Evolutionary conservation across 345 rosid species (phyloP).

Genomic region (Brassica napus): DNA sequence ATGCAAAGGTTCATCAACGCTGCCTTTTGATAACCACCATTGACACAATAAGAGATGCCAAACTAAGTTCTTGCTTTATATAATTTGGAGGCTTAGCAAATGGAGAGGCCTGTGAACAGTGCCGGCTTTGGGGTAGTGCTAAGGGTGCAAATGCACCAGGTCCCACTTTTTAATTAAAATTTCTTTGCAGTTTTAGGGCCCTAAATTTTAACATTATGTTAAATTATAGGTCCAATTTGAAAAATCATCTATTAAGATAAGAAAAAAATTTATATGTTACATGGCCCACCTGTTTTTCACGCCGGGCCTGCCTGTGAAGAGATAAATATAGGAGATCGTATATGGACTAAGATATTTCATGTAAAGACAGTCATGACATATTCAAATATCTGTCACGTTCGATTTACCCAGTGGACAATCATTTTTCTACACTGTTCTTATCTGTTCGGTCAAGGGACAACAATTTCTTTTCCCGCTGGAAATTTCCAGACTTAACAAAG

Average conservation of each 20-base stretch:
- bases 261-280: too few relatives aligned
- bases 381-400: slow-evolving; percentile 7
- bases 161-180: too few relatives aligned
- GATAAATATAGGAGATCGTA: background rate
- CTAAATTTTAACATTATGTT: too few relatives aligned
- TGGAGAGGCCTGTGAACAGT: too few relatives aligned
- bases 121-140: too few relatives aligned
- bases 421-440: slow-evolving; percentile 18
- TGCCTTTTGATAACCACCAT: background rate
- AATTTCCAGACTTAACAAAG: background rate
- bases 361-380: slow-evolving; percentile 24
- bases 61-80: background rate
- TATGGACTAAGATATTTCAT: slow-evolving; percentile 20
- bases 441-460: slow-evolving; percentile 1
- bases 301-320: background rate
- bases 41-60: slow-evolving; percentile 9
- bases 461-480: background rate
- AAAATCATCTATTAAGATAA: too few relatives aligned
- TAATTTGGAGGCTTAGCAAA: background rate
- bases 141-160: too few relatives aligned
- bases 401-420: background rate
- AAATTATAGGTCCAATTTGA: too few relatives aligned
- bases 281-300: too few relatives aligned
- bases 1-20: too few relatives aligned
- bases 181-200: too few relatives aligned